Evolutionary conservation across 345 rosid species (phyloP).

Genomic region (Toxicodendron radicans): DNA sequence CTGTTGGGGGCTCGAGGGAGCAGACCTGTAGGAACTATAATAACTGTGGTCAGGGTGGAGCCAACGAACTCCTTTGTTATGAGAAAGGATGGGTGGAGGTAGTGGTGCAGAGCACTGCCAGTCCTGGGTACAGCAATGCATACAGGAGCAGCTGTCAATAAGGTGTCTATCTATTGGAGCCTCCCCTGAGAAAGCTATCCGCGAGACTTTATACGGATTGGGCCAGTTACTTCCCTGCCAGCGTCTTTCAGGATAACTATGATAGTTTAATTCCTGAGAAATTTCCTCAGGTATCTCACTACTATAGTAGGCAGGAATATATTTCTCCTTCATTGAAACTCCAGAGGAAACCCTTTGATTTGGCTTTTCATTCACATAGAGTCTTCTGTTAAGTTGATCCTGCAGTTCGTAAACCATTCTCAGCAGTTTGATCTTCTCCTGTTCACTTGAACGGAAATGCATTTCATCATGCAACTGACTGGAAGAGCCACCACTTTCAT

Average conservation of each 20-base stretch:
- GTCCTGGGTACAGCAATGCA: constrained; percentile 37
- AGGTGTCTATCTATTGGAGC: constrained; percentile 33
- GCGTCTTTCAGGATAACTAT: constrained; percentile 26
- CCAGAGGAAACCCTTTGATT: constrained; percentile 30
- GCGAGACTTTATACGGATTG: constrained; percentile 31
- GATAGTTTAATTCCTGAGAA: constrained; percentile 17
- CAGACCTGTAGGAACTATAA: constrained; percentile 46
- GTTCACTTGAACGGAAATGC: constrained; percentile 35
- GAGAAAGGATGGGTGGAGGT: constrained; percentile 25
- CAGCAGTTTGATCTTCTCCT: constrained; percentile 50
- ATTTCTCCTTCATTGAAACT: constrained; percentile 31
- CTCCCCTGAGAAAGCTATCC: constrained; percentile 52
- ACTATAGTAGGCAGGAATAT: constrained; percentile 19
- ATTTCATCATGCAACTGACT: constrained; percentile 43
- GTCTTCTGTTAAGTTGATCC: constrained; percentile 46
- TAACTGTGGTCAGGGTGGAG: constrained; percentile 32
- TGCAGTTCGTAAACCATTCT: constrained; percentile 57
- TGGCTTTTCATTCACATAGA: constrained; percentile 28
- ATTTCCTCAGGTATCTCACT: constrained; percentile 23
- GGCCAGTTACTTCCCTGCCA: constrained; percentile 35
- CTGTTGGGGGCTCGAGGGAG: constrained; percentile 58
- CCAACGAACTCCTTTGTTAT: constrained; percentile 25
- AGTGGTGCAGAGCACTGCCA: constrained; percentile 39
- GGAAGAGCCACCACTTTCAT: constrained; percentile 47
- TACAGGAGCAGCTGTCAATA: constrained; percentile 24